Conservation (phyloP, 1,284 basidiomycete species). For the Irpex lacteus region DNA sequence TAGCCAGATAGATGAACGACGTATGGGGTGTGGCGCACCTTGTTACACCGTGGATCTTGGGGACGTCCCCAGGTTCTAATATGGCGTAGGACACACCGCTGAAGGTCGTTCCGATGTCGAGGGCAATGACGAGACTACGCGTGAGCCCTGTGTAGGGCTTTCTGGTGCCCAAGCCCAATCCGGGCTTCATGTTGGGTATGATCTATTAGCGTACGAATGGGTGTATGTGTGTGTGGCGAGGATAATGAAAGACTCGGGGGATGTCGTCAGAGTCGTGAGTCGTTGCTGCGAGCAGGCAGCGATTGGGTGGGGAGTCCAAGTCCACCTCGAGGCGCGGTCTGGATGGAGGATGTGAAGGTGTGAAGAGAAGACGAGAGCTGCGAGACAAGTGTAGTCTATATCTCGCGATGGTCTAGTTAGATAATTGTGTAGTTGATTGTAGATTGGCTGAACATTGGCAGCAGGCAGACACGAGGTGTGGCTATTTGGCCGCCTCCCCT, state of each 20-base stretch:
- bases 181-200: constrained; percentile 28
- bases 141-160: constrained; percentile 66
- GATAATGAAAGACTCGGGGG: not conserved
- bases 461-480: constrained; percentile 18
- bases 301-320: not conserved
- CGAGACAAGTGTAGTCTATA: not conserved
- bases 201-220: not conserved
- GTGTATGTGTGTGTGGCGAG: not conserved
- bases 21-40: constrained; percentile 35
- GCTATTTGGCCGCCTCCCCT: constrained; percentile 9
- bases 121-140: constrained; percentile 64
- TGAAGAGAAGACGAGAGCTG: not conserved
- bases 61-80: constrained; percentile 67
- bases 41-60: constrained; percentile 70
- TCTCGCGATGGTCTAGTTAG: not conserved
- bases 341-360: constrained; percentile 1
- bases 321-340: not conserved
- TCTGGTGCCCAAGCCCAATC: constrained; percentile 52
- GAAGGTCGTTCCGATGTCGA: constrained; percentile 75
- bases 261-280: constrained; percentile 13
- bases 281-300: not conserved
- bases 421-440: not conserved
- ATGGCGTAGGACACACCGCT: constrained; percentile 74
- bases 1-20: not conserved
- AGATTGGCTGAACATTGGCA: not conserved